Percentiles rank a stretch among this genome's conserved stretches.
phyloP scores from a whole-genome alignment of 192 early-diverging fungal species.

The Coemansia sp. region DNA sequence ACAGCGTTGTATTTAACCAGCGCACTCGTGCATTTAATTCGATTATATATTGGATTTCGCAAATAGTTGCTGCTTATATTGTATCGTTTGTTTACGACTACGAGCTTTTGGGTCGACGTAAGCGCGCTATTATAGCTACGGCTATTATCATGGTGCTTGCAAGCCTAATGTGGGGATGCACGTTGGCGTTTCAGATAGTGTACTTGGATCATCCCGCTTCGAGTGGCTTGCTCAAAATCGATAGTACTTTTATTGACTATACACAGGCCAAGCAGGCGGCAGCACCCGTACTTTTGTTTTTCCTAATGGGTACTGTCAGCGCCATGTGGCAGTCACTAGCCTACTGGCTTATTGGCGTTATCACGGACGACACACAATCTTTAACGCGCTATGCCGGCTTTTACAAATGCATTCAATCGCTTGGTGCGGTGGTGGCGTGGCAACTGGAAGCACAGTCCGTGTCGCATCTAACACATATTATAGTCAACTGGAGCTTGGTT shows the following conservation, averaged over 20 bases:
- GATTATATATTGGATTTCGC: constrained; percentile 73
- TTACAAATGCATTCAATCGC: constrained; percentile 84
- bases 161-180: constrained; percentile 51
- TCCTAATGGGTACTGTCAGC: constrained; percentile 72
- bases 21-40: constrained; percentile 74
- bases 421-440: constrained; percentile 66
- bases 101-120: constrained; percentile 16
- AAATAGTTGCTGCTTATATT: constrained; percentile 66
- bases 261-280: constrained; percentile 52
- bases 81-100: constrained; percentile 56
- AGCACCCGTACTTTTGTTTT: constrained; percentile 64
- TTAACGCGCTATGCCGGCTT: constrained; percentile 73
- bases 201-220: constrained; percentile 33
- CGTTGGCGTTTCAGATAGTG: constrained; percentile 59
- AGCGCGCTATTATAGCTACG: constrained; percentile 20
- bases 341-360: constrained; percentile 81
- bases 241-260: constrained; percentile 46
- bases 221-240: neutral
- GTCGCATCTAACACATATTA: constrained; percentile 45
- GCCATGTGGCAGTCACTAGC: constrained; percentile 72
- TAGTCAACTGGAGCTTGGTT: constrained; percentile 55
- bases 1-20: constrained; percentile 66
- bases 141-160: constrained; percentile 11
- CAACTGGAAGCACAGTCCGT: constrained; percentile 60
- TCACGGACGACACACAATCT: constrained; percentile 71